A percentile compares a stretch with the other conserved stretches of the same genome.
phyloP scores from a whole-genome alignment of 495 filamentous ascomycete genomes.

The Neurospora hispaniola region DNA sequence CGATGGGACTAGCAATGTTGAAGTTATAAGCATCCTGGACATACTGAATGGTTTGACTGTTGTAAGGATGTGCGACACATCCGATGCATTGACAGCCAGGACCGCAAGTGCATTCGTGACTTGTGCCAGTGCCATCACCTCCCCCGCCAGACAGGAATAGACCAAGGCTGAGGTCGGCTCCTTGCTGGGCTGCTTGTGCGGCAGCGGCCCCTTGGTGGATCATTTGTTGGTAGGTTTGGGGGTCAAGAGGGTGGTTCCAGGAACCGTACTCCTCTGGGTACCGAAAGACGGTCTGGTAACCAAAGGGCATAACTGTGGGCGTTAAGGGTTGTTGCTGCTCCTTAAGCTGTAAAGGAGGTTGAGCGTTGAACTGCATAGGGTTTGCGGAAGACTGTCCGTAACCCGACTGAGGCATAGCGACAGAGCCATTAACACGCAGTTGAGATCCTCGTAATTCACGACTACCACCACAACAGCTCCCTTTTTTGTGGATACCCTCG shows the following conservation, averaged over 20 bases:
- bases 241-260: conserved; percentile 32
- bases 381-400: conserved; percentile 8
- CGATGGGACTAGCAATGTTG: not conserved
- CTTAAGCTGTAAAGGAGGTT: conserved; percentile 8
- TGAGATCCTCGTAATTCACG: not conserved
- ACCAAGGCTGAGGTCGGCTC: not conserved
- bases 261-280: conserved; percentile 34
- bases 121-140: conserved; percentile 15
- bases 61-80: conserved; percentile 62
- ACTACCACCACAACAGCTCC: conserved; percentile 2
- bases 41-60: conserved; percentile 56
- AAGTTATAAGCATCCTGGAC: conserved; percentile 30
- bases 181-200: conserved; percentile 3
- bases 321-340: not conserved
- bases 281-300: conserved; percentile 20
- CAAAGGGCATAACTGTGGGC: conserved; percentile 5
- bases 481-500: not conserved
- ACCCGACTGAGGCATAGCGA: conserved; percentile 4
- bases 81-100: conserved; percentile 58
- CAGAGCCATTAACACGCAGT: not conserved
- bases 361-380: conserved; percentile 7
- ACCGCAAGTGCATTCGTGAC: conserved; percentile 53
- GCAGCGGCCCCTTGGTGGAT: conserved; percentile 5
- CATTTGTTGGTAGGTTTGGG: conserved; percentile 25
- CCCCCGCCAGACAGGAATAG: not conserved